Evolutionary conservation across 1,284 basidiomycete species (phyloP).

Genomic region (Chalciporus sp.): DNA sequence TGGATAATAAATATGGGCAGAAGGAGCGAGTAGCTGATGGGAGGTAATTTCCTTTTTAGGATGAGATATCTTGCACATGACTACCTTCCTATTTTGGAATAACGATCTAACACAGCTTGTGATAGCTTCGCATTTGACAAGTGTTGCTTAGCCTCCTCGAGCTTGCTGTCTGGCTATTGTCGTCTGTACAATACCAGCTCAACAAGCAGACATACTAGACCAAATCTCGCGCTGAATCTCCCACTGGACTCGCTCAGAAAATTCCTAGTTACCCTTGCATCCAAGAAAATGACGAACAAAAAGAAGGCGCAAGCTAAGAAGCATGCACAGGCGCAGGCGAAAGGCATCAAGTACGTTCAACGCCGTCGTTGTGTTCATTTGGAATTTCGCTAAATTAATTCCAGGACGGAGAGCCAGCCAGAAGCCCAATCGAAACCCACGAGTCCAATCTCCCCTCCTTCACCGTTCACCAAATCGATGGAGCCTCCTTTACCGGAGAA

Average conservation of each 20-base stretch:
- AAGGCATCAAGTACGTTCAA: slow-evolving; percentile 26
- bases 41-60: slow-evolving; percentile 15
- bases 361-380: background rate
- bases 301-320: slow-evolving; percentile 38
- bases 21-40: background rate
- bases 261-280: slow-evolving; percentile 4
- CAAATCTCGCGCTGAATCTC: background rate
- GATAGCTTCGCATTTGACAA: slow-evolving; percentile 5
- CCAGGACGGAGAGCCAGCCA: slow-evolving; percentile 21
- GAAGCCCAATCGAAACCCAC: slow-evolving; percentile 15
- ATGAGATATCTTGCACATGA: slow-evolving; percentile 12
- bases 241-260: slow-evolving; percentile 14
- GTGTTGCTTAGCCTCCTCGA: background rate
- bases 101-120: slow-evolving; percentile 2
- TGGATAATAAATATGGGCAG: background rate
- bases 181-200: background rate
- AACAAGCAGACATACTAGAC: background rate
- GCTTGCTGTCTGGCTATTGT: background rate
- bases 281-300: slow-evolving; percentile 40
- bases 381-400: slow-evolving; percentile 8
- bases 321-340: slow-evolving; percentile 30
- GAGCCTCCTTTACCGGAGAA: slow-evolving; percentile 21
- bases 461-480: slow-evolving; percentile 18
- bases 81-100: background rate
- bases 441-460: slow-evolving; percentile 21